Percentiles rank a stretch among this genome's conserved stretches.
Conservation (phyloP, 2,329 filamentous ascomycete species). For the Tetracladium maxilliforme region DNA sequence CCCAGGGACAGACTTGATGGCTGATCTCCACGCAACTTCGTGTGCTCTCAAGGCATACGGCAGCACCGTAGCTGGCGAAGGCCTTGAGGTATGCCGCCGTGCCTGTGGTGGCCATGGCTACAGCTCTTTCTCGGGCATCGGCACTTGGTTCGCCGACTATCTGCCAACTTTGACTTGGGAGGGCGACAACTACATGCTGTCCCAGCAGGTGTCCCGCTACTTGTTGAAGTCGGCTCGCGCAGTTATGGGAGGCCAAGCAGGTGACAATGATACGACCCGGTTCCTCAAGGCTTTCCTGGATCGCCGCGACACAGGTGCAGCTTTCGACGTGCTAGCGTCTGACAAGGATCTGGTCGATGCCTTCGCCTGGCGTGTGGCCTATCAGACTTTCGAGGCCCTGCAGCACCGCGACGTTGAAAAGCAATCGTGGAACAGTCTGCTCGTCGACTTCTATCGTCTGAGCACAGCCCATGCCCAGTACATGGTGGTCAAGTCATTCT, state of each 20-base stretch:
- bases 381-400: constrained; percentile 61
- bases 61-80: constrained; percentile 58
- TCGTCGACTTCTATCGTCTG: constrained; percentile 67
- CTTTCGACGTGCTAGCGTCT: constrained; percentile 58
- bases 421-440: constrained; percentile 61
- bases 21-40: constrained; percentile 63
- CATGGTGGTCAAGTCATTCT: constrained; percentile 68
- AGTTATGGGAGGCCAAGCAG: constrained; percentile 48
- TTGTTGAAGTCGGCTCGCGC: constrained; percentile 61
- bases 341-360: constrained; percentile 59
- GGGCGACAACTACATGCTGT: constrained; percentile 73
- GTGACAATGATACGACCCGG: constrained; percentile 52
- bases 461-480: constrained; percentile 65
- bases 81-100: constrained; percentile 59
- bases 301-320: constrained; percentile 54
- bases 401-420: constrained; percentile 63
- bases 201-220: constrained; percentile 65
- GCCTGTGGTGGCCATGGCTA: constrained; percentile 70
- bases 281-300: constrained; percentile 51
- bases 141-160: constrained; percentile 61
- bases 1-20: constrained; percentile 51
- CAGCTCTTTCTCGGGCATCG: constrained; percentile 62
- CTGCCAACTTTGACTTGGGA: constrained; percentile 57
- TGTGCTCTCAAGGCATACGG: constrained; percentile 63
- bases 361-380: constrained; percentile 62